A percentile compares a stretch with the other conserved stretches of the same genome.
Conservation (phyloP, 2,329 filamentous ascomycete genomes). For the Talaromyces amestolkiae region DNA sequence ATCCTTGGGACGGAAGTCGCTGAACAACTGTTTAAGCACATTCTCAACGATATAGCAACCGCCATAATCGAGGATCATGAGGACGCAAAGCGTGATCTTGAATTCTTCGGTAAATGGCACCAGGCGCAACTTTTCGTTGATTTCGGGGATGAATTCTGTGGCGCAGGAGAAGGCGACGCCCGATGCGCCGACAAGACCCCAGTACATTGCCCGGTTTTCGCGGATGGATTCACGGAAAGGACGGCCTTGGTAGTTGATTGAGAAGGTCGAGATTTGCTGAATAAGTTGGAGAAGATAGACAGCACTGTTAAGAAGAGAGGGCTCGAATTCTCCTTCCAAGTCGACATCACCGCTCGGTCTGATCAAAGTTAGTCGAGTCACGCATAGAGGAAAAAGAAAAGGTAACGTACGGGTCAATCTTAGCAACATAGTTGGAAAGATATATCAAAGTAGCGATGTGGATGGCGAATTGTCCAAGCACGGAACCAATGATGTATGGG, state of each 20-base stretch:
- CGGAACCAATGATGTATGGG: conserved; percentile 95
- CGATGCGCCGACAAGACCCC: conserved; percentile 85
- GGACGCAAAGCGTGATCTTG: conserved; percentile 75
- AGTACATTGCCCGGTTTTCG: conserved; percentile 98
- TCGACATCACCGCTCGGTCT: conserved; percentile 61
- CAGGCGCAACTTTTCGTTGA: conserved; percentile 89
- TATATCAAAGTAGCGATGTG: conserved; percentile 95
- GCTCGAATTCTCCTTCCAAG: conserved; percentile 89
- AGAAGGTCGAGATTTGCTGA: conserved; percentile 97
- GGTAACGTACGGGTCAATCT: conserved; percentile 71
- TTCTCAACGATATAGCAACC: conserved; percentile 88
- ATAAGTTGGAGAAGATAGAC: conserved; percentile 97
- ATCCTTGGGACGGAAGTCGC: conserved; percentile 88
- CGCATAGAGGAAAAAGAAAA: background rate
- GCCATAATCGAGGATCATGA: conserved; percentile 85
- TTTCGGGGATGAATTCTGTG: conserved; percentile 90
- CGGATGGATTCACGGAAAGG: conserved; percentile 95
- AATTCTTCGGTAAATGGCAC: conserved; percentile 88
- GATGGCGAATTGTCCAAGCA: conserved; percentile 93
- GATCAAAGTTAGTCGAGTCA: background rate
- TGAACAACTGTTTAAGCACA: conserved; percentile 78
- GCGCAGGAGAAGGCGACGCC: conserved; percentile 91
- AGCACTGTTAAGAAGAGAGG: conserved; percentile 91
- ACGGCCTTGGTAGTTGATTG: conserved; percentile 98
- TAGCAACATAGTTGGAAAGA: conserved; percentile 83